These are phyloP conservation scores for Lichenothelia convexa DNA, from an alignment of 495 filamentous ascomycete species.

Conservation along the genomic window DNA sequence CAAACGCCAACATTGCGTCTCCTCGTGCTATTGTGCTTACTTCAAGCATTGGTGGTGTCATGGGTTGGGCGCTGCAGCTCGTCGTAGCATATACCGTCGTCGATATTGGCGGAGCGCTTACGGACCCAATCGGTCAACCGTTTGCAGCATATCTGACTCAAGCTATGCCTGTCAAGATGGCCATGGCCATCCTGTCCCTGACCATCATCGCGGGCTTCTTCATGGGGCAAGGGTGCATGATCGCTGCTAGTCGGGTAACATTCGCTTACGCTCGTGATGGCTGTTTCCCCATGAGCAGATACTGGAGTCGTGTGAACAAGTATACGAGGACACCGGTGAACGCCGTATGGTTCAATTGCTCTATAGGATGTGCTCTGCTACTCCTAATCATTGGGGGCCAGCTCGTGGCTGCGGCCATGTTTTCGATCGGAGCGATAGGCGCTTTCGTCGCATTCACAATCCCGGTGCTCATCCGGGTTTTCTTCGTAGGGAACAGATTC, in stretches of 20 bases:
- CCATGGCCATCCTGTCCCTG: slow-evolving; percentile 46
- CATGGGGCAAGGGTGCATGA: slow-evolving; percentile 75
- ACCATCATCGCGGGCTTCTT: slow-evolving; percentile 63
- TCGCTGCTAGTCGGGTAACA: slow-evolving; percentile 59
- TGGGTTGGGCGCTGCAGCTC: slow-evolving; percentile 60
- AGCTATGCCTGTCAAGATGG: slow-evolving; percentile 43
- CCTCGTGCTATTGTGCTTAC: slow-evolving; percentile 66
- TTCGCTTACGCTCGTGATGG: slow-evolving; percentile 69
- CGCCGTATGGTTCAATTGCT: slow-evolving; percentile 54
- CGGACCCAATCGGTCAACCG: slow-evolving; percentile 51
- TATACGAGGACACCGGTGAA: slow-evolving; percentile 57
- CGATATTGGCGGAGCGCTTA: slow-evolving; percentile 42
- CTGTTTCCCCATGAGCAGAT: slow-evolving; percentile 45
- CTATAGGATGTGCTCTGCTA: slow-evolving; percentile 44
- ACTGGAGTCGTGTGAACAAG: slow-evolving; percentile 48
- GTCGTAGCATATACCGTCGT: slow-evolving; percentile 66
- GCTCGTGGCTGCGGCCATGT: slow-evolving; percentile 52
- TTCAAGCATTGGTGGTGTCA: slow-evolving; percentile 43
- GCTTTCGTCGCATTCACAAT: slow-evolving; percentile 59
- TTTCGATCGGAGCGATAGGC: slow-evolving; percentile 59
- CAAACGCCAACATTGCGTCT: slow-evolving; percentile 56
- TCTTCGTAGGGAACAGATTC: slow-evolving; percentile 55
- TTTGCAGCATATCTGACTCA: slow-evolving; percentile 62
- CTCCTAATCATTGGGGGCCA: slow-evolving; percentile 51
- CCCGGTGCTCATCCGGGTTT: slow-evolving; percentile 56